Conservation (phyloP, 768 basidiomycete species). For the Auricularia sp. region DNA sequence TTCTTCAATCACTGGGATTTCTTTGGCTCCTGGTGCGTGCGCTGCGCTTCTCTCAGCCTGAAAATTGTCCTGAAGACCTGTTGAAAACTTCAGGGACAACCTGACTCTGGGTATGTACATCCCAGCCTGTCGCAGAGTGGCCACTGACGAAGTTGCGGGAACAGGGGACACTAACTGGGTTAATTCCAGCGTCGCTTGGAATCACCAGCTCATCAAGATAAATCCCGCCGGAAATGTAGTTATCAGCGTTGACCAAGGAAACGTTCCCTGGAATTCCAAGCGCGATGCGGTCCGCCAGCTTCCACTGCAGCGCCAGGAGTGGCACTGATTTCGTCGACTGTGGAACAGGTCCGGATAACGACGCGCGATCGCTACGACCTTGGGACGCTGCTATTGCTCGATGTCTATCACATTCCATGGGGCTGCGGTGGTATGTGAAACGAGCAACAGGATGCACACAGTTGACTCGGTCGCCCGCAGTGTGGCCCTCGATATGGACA, state of each 20-base stretch:
- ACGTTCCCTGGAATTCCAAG: neutral
- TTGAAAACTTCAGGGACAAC: neutral
- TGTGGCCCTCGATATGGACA: conserved; percentile 23
- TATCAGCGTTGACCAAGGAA: neutral
- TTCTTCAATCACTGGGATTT: conserved; percentile 20
- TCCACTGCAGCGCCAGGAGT: neutral
- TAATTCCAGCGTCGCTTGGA: neutral
- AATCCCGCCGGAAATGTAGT: neutral
- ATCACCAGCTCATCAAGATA: neutral
- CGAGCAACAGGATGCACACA: conserved; percentile 7
- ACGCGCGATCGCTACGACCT: neutral
- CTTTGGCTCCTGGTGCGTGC: conserved; percentile 4
- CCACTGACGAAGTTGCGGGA: conserved; percentile 3
- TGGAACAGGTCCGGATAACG: neutral
- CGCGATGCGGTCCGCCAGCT: neutral
- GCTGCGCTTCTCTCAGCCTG: neutral
- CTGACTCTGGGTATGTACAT: neutral
- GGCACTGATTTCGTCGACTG: neutral
- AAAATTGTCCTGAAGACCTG: too few relatives aligned
- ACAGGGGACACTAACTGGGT: conserved; percentile 1
- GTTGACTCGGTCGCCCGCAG: conserved; percentile 13
- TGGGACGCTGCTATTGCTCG: neutral
- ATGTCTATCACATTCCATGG: conserved; percentile 1
- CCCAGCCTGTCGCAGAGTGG: conserved; percentile 9
- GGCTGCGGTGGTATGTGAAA: conserved; percentile 15